Evolutionary conservation across 148 eudicot species (phyloP).

Genomic region (Pharnaceum exiguum): DNA sequence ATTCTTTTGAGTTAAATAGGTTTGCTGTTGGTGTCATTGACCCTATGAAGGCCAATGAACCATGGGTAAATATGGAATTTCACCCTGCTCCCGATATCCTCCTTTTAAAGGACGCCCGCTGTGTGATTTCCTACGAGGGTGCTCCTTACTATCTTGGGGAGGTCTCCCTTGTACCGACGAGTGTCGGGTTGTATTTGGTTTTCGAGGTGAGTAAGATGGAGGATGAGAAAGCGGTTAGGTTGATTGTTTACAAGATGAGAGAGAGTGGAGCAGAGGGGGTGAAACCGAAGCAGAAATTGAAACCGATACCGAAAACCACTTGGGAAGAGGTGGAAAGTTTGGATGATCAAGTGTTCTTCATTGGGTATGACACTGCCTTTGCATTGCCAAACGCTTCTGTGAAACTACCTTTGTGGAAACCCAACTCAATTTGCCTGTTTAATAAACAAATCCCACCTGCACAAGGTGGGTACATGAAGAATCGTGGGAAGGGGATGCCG

Average conservation of each 20-base stretch:
- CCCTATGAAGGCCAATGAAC: not conserved
- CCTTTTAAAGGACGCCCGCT: not conserved
- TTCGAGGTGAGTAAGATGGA: not conserved
- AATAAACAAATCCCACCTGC: not conserved
- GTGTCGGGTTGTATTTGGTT: not conserved
- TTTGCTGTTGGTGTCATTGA: not conserved
- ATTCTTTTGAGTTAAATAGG: not conserved
- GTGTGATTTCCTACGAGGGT: not conserved
- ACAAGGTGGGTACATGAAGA: no score
- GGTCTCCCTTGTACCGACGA: not conserved
- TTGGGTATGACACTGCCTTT: not conserved
- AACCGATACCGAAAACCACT: no score
- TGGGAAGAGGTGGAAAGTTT: not conserved
- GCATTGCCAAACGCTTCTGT: not conserved
- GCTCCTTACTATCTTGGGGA: not conserved
- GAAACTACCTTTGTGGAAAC: not conserved
- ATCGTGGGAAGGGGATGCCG: not conserved
- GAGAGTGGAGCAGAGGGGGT: not conserved
- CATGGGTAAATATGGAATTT: not conserved
- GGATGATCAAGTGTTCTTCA: conserved; percentile 1
- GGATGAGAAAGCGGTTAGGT: no score
- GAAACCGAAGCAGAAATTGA: not conserved
- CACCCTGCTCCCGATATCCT: not conserved
- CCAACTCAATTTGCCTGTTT: not conserved
- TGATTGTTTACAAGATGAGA: not conserved